phyloP scores from a whole-genome alignment of 768 basidiomycete genomes.

The Phylloporus sp. region DNA sequence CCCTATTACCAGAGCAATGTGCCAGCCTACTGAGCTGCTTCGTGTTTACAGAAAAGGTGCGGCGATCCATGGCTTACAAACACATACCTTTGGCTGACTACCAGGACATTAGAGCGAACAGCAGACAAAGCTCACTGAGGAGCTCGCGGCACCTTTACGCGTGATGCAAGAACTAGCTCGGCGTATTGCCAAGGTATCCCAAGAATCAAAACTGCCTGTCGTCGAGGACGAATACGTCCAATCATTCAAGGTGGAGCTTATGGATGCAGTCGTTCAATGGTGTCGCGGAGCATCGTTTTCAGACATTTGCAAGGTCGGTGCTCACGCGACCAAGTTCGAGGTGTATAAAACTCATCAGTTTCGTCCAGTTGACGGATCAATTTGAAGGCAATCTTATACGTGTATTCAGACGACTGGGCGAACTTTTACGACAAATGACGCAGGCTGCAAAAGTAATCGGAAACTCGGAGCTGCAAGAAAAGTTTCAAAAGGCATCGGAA shows the following conservation, averaged over 20 bases:
- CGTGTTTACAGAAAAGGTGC: constrained; percentile 95
- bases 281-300: constrained; percentile 96
- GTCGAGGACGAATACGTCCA: constrained; percentile 94
- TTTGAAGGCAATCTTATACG: constrained; percentile 97
- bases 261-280: constrained; percentile 98
- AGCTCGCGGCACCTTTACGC: constrained; percentile 86
- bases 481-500: constrained; percentile 87
- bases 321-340: neutral
- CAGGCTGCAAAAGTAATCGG: constrained; percentile 95
- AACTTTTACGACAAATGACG: constrained; percentile 93
- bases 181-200: constrained; percentile 94
- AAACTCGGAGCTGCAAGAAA: constrained; percentile 87
- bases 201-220: constrained; percentile 84
- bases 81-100: neutral
- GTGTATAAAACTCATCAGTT: neutral
- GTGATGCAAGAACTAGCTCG: constrained; percentile 94
- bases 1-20: constrained; percentile 84
- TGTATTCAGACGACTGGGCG: constrained; percentile 90
- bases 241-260: constrained; percentile 97
- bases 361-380: constrained; percentile 77
- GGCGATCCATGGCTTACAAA: constrained; percentile 13
- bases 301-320: constrained; percentile 88
- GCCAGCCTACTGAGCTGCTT: constrained; percentile 96
- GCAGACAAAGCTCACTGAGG: constrained; percentile 81
- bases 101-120: constrained; percentile 67